Evolutionary conservation across 116 monocot species (phyloP).

Genomic region (Papilionanthe hybrid): DNA sequence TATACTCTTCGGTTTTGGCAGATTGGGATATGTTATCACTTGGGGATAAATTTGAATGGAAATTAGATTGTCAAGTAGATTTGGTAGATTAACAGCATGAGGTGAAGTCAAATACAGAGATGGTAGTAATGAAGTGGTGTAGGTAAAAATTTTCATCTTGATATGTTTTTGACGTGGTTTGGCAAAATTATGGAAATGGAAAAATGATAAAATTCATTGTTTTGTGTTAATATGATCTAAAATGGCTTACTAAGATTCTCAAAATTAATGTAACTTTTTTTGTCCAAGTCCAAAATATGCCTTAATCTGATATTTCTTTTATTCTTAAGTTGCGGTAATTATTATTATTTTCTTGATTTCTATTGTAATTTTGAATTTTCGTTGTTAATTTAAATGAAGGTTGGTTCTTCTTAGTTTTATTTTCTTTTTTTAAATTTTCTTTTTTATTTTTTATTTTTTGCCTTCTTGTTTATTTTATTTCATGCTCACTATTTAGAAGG

Average conservation of each 20-base stretch:
- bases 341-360: neutral
- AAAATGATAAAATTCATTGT: neutral
- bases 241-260: neutral
- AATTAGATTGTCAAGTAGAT: neutral
- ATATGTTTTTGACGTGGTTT: neutral
- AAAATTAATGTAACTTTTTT: neutral
- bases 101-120: neutral
- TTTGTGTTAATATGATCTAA: neutral
- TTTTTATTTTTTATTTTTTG: no score
- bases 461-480: neutral
- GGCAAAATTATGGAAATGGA: neutral
- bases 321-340: neutral
- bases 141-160: neutral
- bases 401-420: neutral
- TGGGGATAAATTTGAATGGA: neutral
- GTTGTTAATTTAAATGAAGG: neutral
- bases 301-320: neutral
- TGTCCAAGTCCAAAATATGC: neutral
- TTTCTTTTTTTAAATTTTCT: no score
- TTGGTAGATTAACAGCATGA: neutral
- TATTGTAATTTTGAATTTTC: neutral
- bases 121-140: neutral
- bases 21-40: neutral
- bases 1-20: neutral
- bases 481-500: neutral